These are phyloP conservation scores for Malus domestica DNA, from an alignment of 306 rosid genomes.

Conservation along the genomic window DNA sequence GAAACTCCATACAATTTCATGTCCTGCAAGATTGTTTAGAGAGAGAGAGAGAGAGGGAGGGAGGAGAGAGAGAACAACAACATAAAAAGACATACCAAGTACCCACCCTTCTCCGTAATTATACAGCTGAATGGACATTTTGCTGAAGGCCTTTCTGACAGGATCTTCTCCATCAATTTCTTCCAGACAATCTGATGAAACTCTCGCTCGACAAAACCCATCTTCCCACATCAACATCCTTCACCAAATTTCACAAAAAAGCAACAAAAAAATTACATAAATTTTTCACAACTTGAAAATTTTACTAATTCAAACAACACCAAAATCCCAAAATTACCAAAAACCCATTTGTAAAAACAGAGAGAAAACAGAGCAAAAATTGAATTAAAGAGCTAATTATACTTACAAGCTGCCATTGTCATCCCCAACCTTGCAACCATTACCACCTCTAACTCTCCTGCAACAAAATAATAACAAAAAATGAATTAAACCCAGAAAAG, in stretches of 20 bases:
- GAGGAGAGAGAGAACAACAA: neutral
- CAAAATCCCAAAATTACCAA: neutral
- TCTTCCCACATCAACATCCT: conserved; percentile 99
- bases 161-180: conserved; percentile 92
- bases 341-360: neutral
- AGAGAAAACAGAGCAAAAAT: neutral
- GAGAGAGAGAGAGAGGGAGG: neutral
- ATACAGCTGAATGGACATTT: conserved; percentile 98
- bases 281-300: neutral
- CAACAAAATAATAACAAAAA: conserved; percentile 12
- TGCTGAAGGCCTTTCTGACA: conserved; percentile 94
- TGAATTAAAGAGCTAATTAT: neutral
- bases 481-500: conserved; percentile 28
- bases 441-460: conserved; percentile 97
- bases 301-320: neutral
- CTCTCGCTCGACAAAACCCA: conserved; percentile 89
- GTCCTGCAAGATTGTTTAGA: neutral
- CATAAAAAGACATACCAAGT: conserved; percentile 81
- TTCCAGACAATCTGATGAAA: conserved; percentile 60
- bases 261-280: neutral
- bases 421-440: conserved; percentile 98
- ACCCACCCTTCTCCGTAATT: conserved; percentile 99
- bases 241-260: conserved; percentile 8
- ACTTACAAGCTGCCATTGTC: conserved; percentile 94
- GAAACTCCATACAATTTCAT: neutral